A percentile compares a stretch with the other conserved stretches of the same genome.
These are phyloP conservation scores for Alectoria sarmentosa DNA, from an alignment of 495 filamentous ascomycete species.

Conservation along the genomic window DNA sequence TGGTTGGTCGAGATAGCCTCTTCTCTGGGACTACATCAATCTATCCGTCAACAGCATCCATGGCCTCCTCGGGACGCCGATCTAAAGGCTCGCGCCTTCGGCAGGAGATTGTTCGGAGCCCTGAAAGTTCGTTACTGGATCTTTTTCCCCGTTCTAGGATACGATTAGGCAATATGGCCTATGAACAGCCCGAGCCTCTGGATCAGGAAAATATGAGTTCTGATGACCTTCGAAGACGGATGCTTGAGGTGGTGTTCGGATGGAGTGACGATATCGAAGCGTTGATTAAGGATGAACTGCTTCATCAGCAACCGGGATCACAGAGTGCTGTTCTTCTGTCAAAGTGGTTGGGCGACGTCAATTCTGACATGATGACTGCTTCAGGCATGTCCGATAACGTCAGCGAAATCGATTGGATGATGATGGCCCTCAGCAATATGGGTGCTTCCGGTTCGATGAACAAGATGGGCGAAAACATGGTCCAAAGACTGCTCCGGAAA, in stretches of 20 bases:
- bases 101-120: constrained; percentile 69
- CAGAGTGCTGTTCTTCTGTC: constrained; percentile 70
- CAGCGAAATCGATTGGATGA: constrained; percentile 93
- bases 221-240: constrained; percentile 80
- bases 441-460: constrained; percentile 70
- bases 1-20: constrained; percentile 27
- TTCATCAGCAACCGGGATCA: constrained; percentile 62
- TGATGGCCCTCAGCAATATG: constrained; percentile 87
- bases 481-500: constrained; percentile 80
- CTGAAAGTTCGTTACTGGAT: constrained; percentile 51
- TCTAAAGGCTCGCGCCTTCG: constrained; percentile 67
- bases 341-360: constrained; percentile 87
- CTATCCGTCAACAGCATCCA: constrained; percentile 48
- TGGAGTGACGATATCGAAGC: constrained; percentile 83
- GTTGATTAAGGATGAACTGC: constrained; percentile 78
- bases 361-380: constrained; percentile 72
- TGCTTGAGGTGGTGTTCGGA: constrained; percentile 92
- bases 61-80: constrained; percentile 57
- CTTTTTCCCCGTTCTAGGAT: constrained; percentile 61
- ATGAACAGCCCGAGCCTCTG: constrained; percentile 54
- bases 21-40: constrained; percentile 27
- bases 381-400: constrained; percentile 68
- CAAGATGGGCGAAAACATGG: constrained; percentile 85
- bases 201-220: constrained; percentile 64
- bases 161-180: constrained; percentile 72